These are phyloP conservation scores for Candida verbasci DNA, from an alignment of 805 yeast genomes.

Conservation along the genomic window DNA sequence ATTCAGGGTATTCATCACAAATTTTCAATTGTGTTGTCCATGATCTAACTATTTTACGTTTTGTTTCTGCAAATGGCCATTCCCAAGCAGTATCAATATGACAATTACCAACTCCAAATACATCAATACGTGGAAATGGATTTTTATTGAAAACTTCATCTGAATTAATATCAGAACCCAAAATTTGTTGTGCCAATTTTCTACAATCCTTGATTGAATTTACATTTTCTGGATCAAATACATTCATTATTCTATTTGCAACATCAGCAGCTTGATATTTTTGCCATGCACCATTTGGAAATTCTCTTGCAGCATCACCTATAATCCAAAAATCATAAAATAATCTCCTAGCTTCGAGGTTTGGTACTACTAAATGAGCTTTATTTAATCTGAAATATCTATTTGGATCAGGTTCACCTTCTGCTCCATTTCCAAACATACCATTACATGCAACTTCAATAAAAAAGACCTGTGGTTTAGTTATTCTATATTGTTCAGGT, in stretches of 20 bases:
- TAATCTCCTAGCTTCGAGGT: constrained; percentile 72
- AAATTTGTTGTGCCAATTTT: constrained; percentile 52
- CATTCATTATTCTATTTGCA: constrained; percentile 79
- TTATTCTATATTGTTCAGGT: constrained; percentile 51
- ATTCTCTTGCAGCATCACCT: constrained; percentile 87
- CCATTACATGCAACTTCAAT: constrained; percentile 92
- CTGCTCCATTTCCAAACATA: constrained; percentile 73
- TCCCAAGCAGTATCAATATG: constrained; percentile 98
- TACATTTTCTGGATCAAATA: constrained; percentile 70
- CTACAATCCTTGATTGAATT: constrained; percentile 59
- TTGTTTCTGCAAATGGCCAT: constrained; percentile 98
- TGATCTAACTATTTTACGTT: constrained; percentile 86
- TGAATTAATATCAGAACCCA: constrained; percentile 66
- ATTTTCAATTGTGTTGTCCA: constrained; percentile 91
- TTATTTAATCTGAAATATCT: constrained; percentile 60
- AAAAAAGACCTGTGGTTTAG: constrained; percentile 62
- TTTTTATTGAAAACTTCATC: constrained; percentile 50
- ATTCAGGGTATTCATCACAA: constrained; percentile 87
- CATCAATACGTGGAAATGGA: constrained; percentile 41
- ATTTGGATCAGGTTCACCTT: constrained; percentile 64
- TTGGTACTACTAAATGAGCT: constrained; percentile 81
- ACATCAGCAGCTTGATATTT: constrained; percentile 76
- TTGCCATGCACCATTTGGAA: constrained; percentile 72
- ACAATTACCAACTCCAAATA: constrained; percentile 88
- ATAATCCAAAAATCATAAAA: constrained; percentile 82